These are phyloP conservation scores for Acidomyces sp. DNA, from an alignment of 495 filamentous ascomycete genomes.

Conservation along the genomic window DNA sequence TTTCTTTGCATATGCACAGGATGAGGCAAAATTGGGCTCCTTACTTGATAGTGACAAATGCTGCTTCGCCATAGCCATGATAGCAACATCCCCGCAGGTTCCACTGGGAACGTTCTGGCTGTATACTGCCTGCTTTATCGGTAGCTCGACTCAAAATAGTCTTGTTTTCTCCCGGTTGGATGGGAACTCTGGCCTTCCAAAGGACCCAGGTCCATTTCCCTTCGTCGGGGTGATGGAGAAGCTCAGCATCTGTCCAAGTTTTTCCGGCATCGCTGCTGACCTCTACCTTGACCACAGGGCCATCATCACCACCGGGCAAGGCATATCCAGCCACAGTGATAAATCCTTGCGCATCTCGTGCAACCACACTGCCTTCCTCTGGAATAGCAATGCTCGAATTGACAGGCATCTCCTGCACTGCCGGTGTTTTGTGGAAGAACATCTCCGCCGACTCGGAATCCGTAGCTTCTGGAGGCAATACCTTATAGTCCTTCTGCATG, in stretches of 20 bases:
- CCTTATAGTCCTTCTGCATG: conserved; percentile 31
- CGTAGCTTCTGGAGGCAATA: conserved; percentile 26
- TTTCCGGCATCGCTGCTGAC: conserved; percentile 37
- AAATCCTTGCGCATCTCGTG: conserved; percentile 26
- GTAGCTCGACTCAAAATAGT: conserved; percentile 40
- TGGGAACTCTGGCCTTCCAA: conserved; percentile 12
- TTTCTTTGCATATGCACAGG: not conserved
- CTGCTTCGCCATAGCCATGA: conserved; percentile 45
- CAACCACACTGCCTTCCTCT: conserved; percentile 29
- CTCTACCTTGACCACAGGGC: conserved; percentile 42
- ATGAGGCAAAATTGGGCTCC: not conserved
- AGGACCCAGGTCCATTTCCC: conserved; percentile 27
- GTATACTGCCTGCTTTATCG: conserved; percentile 39
- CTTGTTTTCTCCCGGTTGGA: conserved; percentile 23
- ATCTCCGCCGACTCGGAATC: conserved; percentile 34
- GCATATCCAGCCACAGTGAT: conserved; percentile 45
- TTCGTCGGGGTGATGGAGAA: conserved; percentile 14
- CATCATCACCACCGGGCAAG: conserved; percentile 38
- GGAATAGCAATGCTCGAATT: conserved; percentile 43
- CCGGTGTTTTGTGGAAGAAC: conserved; percentile 27
- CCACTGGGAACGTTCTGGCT: conserved; percentile 38
- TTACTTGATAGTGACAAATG: conserved; percentile 27
- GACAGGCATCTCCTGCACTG: conserved; percentile 30
- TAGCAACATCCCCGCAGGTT: conserved; percentile 49
- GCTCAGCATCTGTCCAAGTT: conserved; percentile 38